Evolutionary conservation across 768 basidiomycete species (phyloP), one percentile per base, ranked within the genome.

Genomic region (Suillus spraguei): DNA sequence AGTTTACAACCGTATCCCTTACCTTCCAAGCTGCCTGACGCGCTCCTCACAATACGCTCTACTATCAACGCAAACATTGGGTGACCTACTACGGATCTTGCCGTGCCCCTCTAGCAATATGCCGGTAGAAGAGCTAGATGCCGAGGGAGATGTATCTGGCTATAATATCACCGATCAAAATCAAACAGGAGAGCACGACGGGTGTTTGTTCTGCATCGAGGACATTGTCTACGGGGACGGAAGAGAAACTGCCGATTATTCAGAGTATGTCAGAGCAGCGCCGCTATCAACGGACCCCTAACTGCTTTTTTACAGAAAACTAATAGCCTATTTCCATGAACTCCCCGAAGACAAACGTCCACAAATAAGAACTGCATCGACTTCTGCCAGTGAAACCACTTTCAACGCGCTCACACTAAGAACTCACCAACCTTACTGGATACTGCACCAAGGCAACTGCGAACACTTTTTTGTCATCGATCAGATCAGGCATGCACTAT

Each of bases 391-490:
- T 60, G 79, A 86, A 60, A 85, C 85, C 9, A 61, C 71, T 10
- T 76, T 94, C 46, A 73, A 78, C 1, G 82, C 85, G 1, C 81
- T 94, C 28, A 75, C 79, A 4, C 73, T 94, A 24, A 83, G 87
- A 38, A 72, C 92, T 42, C 84, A 91, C 67, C 82, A 89, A 68
- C 94, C 94, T 0, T 94, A 95, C 67, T 92, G 90, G 87, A 77
- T 94, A 61, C 77, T 94, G 20, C 93, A 95, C 69, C 82, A 83
- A 60, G 93, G 92, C 39, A 89, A 85, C 68, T 95, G 93, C 70
- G 91, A 94, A 67, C 93, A 95, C 69, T 91, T 88, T 71, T 67
- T 93, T 24, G 83, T 89, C 24, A 65, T 94, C 44, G 87, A 92
- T 64, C 83, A 90, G 65, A 87, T 95, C 64, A 82, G 94, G 93